Conservation (phyloP, 805 yeast species). For the Grigorovia humatica region DNA sequence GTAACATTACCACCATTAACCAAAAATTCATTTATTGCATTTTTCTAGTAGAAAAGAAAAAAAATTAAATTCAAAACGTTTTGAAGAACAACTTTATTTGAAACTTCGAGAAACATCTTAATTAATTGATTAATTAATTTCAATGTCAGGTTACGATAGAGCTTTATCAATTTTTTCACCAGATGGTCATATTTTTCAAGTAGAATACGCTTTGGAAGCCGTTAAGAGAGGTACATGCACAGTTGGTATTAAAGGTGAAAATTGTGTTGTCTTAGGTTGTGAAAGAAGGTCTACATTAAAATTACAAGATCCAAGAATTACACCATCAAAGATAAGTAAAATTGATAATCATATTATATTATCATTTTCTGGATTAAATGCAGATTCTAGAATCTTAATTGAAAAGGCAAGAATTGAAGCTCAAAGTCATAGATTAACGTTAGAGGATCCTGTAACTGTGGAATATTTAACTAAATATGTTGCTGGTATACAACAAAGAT, state of each 20-base stretch:
- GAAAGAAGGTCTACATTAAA: conserved; percentile 93
- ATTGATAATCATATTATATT: conserved; percentile 83
- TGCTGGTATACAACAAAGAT: conserved; percentile 96
- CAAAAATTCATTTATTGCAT: too few species aligned
- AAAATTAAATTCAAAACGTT: too few species aligned
- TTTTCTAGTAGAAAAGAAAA: too few species aligned
- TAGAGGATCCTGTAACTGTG: conserved; percentile 86
- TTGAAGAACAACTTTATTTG: too few species aligned
- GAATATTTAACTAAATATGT: conserved; percentile 89
- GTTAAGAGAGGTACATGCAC: conserved; percentile 98
- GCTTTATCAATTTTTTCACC: conserved; percentile 98
- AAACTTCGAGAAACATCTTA: not conserved
- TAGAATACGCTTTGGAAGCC: conserved; percentile 94
- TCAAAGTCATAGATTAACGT: conserved; percentile 84
- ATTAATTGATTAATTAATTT: not conserved
- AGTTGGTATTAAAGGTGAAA: conserved; percentile 88
- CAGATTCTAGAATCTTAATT: conserved; percentile 92
- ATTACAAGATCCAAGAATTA: conserved; percentile 90
- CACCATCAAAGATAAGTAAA: conserved; percentile 88
- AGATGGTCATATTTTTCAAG: conserved; percentile 98
- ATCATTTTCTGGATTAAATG: conserved; percentile 95
- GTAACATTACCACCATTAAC: too few species aligned
- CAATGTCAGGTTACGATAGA: conserved; percentile 98
- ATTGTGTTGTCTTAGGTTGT: conserved; percentile 87
- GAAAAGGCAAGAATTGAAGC: conserved; percentile 96